These are phyloP conservation scores for Boletus huronensis DNA, from an alignment of 768 basidiomycete genomes.

Conservation along the genomic window DNA sequence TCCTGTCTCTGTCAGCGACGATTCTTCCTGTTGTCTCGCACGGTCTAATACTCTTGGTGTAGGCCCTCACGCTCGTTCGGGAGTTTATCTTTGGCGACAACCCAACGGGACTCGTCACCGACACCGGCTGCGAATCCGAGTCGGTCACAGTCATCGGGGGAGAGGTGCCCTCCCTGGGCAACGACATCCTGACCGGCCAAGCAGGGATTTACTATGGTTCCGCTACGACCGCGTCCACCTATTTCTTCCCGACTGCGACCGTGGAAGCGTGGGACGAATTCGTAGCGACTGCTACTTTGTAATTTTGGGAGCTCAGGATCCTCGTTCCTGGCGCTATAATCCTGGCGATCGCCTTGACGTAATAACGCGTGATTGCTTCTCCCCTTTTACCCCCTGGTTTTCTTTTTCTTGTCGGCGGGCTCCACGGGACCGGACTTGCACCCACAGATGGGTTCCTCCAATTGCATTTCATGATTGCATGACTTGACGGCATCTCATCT, in stretches of 20 bases:
- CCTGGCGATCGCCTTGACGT: neutral
- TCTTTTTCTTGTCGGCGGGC: neutral
- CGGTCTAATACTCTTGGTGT: neutral
- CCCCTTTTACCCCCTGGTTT: too few species aligned
- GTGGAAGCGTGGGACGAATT: slow-evolving; percentile 54
- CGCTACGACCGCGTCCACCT: slow-evolving; percentile 47
- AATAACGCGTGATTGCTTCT: neutral
- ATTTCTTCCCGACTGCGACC: slow-evolving; percentile 52
- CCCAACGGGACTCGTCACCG: slow-evolving; percentile 51
- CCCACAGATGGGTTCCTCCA: neutral
- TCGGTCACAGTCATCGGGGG: slow-evolving; percentile 45
- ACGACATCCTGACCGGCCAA: slow-evolving; percentile 49
- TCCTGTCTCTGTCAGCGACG: slow-evolving; percentile 43
- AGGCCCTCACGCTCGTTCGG: slow-evolving; percentile 61
- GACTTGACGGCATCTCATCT: neutral
- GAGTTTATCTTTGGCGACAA: slow-evolving; percentile 69
- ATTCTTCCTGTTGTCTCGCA: neutral
- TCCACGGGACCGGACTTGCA: slow-evolving; percentile 1
- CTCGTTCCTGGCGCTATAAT: neutral
- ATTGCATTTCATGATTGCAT: neutral
- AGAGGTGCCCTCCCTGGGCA: slow-evolving; percentile 43
- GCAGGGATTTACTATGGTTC: slow-evolving; percentile 56
- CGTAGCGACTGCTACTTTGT: slow-evolving; percentile 38
- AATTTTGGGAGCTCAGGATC: neutral
- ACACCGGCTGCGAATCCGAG: slow-evolving; percentile 20